These are phyloP conservation scores for Serendipita sp. DNA, from an alignment of 768 basidiomycete genomes.

Conservation along the genomic window DNA sequence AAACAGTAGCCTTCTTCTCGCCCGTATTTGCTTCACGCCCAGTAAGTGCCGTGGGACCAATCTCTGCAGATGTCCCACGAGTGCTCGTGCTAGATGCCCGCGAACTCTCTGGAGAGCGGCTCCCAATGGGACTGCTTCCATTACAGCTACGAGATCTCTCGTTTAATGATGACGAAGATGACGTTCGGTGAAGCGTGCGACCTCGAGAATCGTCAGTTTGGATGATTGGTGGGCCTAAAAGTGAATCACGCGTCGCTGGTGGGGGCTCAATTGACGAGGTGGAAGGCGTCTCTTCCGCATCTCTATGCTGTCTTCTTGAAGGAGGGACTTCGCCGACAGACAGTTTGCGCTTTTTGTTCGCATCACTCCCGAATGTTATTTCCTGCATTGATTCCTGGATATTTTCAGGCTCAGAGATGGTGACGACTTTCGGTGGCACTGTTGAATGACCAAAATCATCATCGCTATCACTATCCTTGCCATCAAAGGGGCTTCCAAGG, in stretches of 20 bases:
- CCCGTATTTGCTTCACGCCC: neutral
- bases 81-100: conserved; percentile 1
- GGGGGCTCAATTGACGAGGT: neutral
- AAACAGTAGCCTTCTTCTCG: neutral
- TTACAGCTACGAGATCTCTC: conserved; percentile 2
- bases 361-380: neutral
- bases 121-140: neutral
- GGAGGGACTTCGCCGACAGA: neutral
- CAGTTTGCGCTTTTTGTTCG: conserved; percentile 1
- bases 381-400: neutral
- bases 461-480: neutral
- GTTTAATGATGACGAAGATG: neutral
- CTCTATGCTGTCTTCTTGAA: neutral
- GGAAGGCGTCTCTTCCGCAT: neutral
- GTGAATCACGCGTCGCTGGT: neutral
- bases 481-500: neutral
- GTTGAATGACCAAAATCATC: neutral
- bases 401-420: neutral
- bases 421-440: neutral
- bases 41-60: neutral
- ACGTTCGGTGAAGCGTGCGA: neutral
- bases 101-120: neutral
- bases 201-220: neutral
- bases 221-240: neutral
- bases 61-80: neutral